Base-by-base conservation (phyloP, 2,329 filamentous ascomycete genomes). In the Colletotrichum filicis region DNA sequence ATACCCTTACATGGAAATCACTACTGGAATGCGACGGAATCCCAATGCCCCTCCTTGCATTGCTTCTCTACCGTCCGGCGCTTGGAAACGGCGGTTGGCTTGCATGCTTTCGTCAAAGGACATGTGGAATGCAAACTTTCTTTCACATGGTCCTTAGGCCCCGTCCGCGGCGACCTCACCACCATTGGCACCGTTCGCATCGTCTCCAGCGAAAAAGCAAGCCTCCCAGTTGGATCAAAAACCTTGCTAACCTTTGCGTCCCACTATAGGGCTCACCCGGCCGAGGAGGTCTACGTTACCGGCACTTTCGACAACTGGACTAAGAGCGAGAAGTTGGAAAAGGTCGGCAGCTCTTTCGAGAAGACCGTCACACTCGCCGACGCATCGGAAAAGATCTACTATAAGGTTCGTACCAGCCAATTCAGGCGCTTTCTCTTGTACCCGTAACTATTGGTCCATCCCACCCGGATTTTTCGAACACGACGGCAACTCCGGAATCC, bases 231-330 rank as follows among this genome's bases (percentile, higher is more conserved):
- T 30, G 14, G n/a, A 58, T 9, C 22, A 55, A 14, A 37, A 60
- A 61, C 66, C 26, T 63, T 49, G 73, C 73, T 75, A 71, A 75
- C 69, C 35, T 61, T 28, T 52, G 9, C 42, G 55, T 65, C 32
- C 63, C 52, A 8, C n/a, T 79, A 77, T 84, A 98, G 96, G 96
- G 91, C 93, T 81, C 92, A 97, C 82, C 87, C 91, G 78, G 95
- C 94, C 81, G 89, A 92, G 77, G 93, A 97, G 81, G 96, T 98
- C 82, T 96, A 93, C 84, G 97, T 98, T 78, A 98, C 96, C 53
- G 97, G 97, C 81, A 96, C 94, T 75, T 98, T 98, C 82, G 96
- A 98, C 85, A 90, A 94, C 85, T 99, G 97, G 97, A 89, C 90
- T 77, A 96, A 97, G 88, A 95, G 91, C 69, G 90, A 96, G 82